Conservation (phyloP, 192 early-diverging fungal genomes). For the Geosiphon pyriformis region DNA sequence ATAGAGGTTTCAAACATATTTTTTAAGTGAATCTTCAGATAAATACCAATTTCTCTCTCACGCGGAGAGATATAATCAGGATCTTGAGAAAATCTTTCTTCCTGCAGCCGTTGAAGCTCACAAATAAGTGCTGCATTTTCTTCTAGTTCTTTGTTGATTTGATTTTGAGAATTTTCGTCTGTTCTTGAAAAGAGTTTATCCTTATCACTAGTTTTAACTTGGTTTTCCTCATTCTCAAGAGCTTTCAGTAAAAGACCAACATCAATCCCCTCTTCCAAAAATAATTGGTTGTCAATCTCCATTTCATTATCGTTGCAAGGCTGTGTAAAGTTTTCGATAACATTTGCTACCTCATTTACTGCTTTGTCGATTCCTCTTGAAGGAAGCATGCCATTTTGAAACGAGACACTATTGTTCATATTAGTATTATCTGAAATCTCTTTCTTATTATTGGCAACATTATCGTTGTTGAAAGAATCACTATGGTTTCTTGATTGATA, state of each 20-base stretch:
- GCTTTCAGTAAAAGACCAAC: background rate
- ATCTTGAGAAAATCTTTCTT: slow-evolving; percentile 41
- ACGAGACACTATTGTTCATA: background rate
- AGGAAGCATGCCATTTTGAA: background rate
- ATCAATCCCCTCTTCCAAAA: background rate
- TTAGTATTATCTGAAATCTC: background rate
- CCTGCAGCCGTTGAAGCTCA: slow-evolving; percentile 38
- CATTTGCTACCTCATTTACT: background rate
- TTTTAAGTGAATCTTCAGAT: background rate
- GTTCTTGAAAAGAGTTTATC: background rate
- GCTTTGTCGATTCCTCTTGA: background rate
- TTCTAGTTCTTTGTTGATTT: slow-evolving; percentile 24
- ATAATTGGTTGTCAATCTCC: background rate
- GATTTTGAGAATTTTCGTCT: background rate
- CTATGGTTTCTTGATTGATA: background rate
- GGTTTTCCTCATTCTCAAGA: background rate
- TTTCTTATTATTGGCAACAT: background rate
- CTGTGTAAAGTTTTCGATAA: background rate
- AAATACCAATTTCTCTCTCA: slow-evolving; percentile 42
- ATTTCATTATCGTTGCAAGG: background rate
- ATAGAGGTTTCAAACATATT: background rate
- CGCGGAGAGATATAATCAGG: slow-evolving; percentile 28
- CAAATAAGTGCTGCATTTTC: slow-evolving; percentile 35
- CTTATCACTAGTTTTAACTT: background rate
- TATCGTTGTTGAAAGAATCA: background rate